These are phyloP conservation scores for Wickerhamomyces hampshirensis DNA, from an alignment of 805 yeast species.

Conservation along the genomic window DNA sequence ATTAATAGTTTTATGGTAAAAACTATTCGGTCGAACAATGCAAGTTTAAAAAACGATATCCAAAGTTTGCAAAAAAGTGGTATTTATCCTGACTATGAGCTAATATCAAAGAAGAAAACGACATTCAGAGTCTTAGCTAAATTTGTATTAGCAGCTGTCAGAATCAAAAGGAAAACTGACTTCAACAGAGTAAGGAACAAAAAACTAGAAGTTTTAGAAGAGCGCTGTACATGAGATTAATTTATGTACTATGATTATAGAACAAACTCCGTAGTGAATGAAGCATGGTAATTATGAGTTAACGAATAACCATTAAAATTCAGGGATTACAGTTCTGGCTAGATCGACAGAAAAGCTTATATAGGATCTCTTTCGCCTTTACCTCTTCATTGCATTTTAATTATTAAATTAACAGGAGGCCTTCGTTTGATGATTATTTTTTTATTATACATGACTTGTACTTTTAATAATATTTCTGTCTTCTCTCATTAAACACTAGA, in stretches of 20 bases:
- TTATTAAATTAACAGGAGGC: too few species aligned
- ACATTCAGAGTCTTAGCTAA: slow-evolving; percentile 27
- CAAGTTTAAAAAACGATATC: slow-evolving; percentile 22
- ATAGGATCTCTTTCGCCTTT: too few species aligned
- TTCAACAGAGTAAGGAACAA: slow-evolving; percentile 16
- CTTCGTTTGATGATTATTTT: too few species aligned
- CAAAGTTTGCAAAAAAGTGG: slow-evolving; percentile 24
- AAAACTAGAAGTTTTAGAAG: slow-evolving; percentile 16
- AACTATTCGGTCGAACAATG: slow-evolving; percentile 25
- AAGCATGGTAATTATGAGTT: too few species aligned
- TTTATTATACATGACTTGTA: too few species aligned
- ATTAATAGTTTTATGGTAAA: slow-evolving; percentile 28
- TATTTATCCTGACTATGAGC: slow-evolving; percentile 24
- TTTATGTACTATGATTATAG: background rate
- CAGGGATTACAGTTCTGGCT: too few species aligned
- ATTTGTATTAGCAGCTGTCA: slow-evolving; percentile 33
- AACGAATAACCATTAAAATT: too few species aligned
- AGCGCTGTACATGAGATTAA: slow-evolving; percentile 5
- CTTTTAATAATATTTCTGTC: too few species aligned
- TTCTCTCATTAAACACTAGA: too few species aligned
- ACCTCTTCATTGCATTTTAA: too few species aligned
- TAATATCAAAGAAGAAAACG: slow-evolving; percentile 18
- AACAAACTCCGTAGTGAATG: too few species aligned
- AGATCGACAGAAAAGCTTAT: too few species aligned
- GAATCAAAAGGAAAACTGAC: slow-evolving; percentile 30